phyloP scores from a whole-genome alignment of 768 basidiomycete genomes.

The Suillus subaureus region DNA sequence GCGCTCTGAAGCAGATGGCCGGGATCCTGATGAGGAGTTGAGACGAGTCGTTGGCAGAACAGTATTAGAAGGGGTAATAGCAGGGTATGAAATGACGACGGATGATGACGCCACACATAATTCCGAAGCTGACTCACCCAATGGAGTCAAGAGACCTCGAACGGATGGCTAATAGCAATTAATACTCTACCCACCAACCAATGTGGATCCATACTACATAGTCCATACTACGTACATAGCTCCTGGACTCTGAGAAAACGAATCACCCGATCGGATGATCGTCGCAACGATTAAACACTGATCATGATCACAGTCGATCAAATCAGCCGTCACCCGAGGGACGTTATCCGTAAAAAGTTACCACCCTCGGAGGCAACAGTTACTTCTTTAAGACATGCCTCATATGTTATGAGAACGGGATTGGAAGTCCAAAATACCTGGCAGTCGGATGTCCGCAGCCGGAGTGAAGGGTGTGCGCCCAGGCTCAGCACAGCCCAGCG shows the following conservation, averaged over 20 bases:
- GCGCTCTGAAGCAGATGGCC: slow-evolving; percentile 54
- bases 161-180: slow-evolving; percentile 20
- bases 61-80: slow-evolving; percentile 66
- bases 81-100: slow-evolving; percentile 57
- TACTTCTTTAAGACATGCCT: slow-evolving; percentile 9
- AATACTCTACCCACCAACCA: not conserved
- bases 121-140: slow-evolving; percentile 13
- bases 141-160: slow-evolving; percentile 27
- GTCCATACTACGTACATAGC: not conserved
- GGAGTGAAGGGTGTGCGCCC: slow-evolving; percentile 5
- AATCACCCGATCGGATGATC: slow-evolving; percentile 19
- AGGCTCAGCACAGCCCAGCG: slow-evolving; percentile 5
- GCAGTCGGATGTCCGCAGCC: slow-evolving; percentile 6
- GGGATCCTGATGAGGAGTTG: slow-evolving; percentile 69
- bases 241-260: not conserved
- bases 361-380: slow-evolving; percentile 10
- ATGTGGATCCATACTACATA: not conserved
- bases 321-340: slow-evolving; percentile 24
- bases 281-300: slow-evolving; percentile 22
- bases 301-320: slow-evolving; percentile 39
- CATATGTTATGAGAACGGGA: slow-evolving; percentile 3
- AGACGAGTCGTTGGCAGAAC: slow-evolving; percentile 59
- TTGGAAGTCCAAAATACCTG: slow-evolving; percentile 2
- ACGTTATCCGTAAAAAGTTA: slow-evolving; percentile 18
- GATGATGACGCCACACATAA: slow-evolving; percentile 14